A percentile compares a stretch with the other conserved stretches of the same genome.
phyloP scores from a whole-genome alignment of 164 flowering plant genomes.

The Platanus orientalis region DNA sequence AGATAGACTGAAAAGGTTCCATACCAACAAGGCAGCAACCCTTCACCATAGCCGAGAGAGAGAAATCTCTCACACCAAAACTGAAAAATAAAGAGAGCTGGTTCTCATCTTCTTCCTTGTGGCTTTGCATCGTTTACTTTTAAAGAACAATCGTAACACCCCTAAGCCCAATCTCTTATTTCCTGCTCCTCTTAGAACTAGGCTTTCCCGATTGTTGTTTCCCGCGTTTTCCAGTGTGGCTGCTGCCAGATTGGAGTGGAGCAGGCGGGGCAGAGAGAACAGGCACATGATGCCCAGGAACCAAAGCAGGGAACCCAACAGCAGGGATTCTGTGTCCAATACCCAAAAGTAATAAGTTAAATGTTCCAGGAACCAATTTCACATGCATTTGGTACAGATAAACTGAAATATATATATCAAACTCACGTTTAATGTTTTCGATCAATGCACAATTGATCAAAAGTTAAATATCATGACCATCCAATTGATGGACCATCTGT shows the following conservation, averaged over 20 bases:
- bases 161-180: slow-evolving; percentile 19
- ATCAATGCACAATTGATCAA: too few relatives aligned
- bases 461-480: too few relatives aligned
- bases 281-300: slow-evolving; percentile 75
- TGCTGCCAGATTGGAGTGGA: slow-evolving; percentile 27
- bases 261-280: slow-evolving; percentile 39
- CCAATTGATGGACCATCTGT: too few relatives aligned
- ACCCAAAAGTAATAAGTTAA: background rate
- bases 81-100: slow-evolving; percentile 1
- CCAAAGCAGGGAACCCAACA: slow-evolving; percentile 99
- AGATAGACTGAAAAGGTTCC: too few relatives aligned
- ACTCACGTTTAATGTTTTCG: too few relatives aligned
- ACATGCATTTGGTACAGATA: background rate
- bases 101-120: slow-evolving; percentile 63
- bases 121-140: slow-evolving; percentile 57
- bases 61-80: slow-evolving; percentile 8
- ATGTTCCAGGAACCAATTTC: background rate
- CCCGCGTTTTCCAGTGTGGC: slow-evolving; percentile 26
- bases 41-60: too few relatives aligned
- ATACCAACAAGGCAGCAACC: too few relatives aligned
- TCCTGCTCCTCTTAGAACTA: slow-evolving; percentile 36
- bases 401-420: too few relatives aligned
- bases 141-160: slow-evolving; percentile 17
- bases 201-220: slow-evolving; percentile 28
- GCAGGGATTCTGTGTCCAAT: slow-evolving; percentile 97